phyloP scores from a whole-genome alignment of 1,284 basidiomycete genomes.

The Tilletia horrida region DNA sequence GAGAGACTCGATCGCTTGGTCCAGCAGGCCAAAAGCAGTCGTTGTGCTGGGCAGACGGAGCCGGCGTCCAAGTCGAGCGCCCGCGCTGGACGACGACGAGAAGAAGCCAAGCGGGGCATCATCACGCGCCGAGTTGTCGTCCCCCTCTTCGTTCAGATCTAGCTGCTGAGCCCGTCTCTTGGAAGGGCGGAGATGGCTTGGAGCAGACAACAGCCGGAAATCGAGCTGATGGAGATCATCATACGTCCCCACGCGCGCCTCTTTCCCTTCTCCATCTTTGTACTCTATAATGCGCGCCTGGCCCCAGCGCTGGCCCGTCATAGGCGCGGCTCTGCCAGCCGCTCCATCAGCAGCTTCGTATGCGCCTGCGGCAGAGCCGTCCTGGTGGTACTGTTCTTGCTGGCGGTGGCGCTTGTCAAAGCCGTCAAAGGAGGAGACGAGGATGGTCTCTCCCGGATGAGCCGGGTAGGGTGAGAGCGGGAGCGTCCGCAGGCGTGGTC shows the following conservation, averaged over 20 bases:
- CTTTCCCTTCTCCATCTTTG: slow-evolving; percentile 42
- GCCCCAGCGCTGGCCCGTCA: slow-evolving; percentile 50
- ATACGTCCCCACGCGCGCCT: slow-evolving; percentile 30
- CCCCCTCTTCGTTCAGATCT: no score
- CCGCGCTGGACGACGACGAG: no score
- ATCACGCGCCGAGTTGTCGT: no score
- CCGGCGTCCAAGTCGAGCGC: no score
- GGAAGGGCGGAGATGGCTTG: not conserved
- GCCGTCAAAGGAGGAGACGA: slow-evolving; percentile 64
- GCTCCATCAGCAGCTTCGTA: not conserved
- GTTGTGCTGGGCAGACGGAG: no score
- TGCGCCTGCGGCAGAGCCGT: not conserved
- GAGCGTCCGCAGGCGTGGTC: slow-evolving; percentile 58
- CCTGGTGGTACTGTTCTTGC: not conserved
- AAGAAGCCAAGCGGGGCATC: no score
- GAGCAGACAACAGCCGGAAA: slow-evolving; percentile 4
- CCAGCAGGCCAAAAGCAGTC: no score
- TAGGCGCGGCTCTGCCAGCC: no score
- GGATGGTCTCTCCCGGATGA: slow-evolving; percentile 60
- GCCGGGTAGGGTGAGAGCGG: slow-evolving; percentile 70
- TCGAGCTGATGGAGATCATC: slow-evolving; percentile 12
- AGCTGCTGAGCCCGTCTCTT: no score
- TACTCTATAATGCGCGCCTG: slow-evolving; percentile 47
- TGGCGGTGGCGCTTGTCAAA: slow-evolving; percentile 28
- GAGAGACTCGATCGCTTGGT: no score